Conservation (phyloP, 208 protist genomes). For the Crithidia bombi region DNA sequence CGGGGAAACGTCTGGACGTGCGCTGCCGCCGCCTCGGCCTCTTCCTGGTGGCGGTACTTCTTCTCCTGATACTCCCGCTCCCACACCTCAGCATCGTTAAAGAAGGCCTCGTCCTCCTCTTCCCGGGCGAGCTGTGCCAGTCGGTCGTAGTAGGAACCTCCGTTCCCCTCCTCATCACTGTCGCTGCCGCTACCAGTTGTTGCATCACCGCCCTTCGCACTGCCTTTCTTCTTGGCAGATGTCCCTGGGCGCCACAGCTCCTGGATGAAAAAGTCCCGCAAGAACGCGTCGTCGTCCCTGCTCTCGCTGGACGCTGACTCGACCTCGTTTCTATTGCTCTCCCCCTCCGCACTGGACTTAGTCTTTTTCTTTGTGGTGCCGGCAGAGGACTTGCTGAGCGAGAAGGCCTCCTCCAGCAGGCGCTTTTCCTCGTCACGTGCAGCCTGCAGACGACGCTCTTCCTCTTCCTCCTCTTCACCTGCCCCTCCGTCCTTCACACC, state of each 20-base stretch:
- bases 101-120: constrained; percentile 87
- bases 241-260: constrained; percentile 65
- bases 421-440: constrained; percentile 29
- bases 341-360: not conserved
- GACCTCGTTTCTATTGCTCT: not conserved
- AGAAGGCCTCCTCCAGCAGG: constrained; percentile 34
- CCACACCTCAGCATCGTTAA: constrained; percentile 82
- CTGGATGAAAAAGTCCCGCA: constrained; percentile 77
- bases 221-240: constrained; percentile 9
- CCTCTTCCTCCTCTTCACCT: constrained; percentile 10
- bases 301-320: not conserved
- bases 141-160: constrained; percentile 43
- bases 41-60: constrained; percentile 88
- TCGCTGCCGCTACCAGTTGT: constrained; percentile 17
- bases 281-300: constrained; percentile 52
- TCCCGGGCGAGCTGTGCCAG: constrained; percentile 72
- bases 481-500: constrained; percentile 14
- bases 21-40: constrained; percentile 43
- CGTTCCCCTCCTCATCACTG: constrained; percentile 38
- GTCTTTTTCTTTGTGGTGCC: constrained; percentile 3
- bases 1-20: constrained; percentile 82
- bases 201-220: constrained; percentile 3
- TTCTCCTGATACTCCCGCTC: constrained; percentile 86
- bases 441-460: not conserved
- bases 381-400: constrained; percentile 5